phyloP scores from a whole-genome alignment of 2,329 filamentous ascomycete species.

The Phialophora macrospora region DNA sequence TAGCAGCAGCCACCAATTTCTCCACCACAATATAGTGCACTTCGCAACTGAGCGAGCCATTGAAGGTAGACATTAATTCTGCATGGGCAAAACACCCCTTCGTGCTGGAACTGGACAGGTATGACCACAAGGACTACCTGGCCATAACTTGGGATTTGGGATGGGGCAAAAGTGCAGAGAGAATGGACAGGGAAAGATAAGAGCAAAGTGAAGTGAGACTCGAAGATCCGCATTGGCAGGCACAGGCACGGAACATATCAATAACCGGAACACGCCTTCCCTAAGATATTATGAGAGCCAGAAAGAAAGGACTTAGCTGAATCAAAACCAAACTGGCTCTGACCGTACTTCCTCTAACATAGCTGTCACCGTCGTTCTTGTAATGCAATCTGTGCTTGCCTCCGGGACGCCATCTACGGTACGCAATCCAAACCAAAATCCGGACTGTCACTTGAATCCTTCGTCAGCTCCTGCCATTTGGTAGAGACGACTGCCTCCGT shows the following conservation, averaged over 20 bases:
- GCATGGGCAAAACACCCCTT: neutral
- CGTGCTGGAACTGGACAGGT: neutral
- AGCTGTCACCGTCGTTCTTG: conserved; percentile 10
- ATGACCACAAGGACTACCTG: neutral
- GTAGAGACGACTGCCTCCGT: neutral
- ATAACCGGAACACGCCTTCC: neutral
- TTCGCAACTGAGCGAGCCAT: neutral
- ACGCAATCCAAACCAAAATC: conserved; percentile 21
- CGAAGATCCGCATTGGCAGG: neutral
- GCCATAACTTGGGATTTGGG: neutral
- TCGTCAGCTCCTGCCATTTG: neutral
- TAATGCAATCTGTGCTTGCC: conserved; percentile 7
- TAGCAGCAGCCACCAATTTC: neutral
- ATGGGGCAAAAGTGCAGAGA: neutral
- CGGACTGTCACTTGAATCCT: conserved; percentile 14
- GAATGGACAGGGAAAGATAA: neutral
- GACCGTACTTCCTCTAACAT: conserved; percentile 17
- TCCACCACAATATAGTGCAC: neutral
- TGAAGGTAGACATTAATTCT: neutral
- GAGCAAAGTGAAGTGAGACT: neutral
- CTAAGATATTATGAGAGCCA: neutral
- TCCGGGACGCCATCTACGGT: conserved; percentile 10
- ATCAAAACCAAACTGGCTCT: neutral
- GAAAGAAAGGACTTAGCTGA: conserved; percentile 4
- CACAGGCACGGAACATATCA: neutral